Percentiles rank a stretch among this genome's conserved stretches.
These are phyloP conservation scores for Limnanthes douglasii DNA, from an alignment of 345 rosid genomes.

Conservation along the genomic window DNA sequence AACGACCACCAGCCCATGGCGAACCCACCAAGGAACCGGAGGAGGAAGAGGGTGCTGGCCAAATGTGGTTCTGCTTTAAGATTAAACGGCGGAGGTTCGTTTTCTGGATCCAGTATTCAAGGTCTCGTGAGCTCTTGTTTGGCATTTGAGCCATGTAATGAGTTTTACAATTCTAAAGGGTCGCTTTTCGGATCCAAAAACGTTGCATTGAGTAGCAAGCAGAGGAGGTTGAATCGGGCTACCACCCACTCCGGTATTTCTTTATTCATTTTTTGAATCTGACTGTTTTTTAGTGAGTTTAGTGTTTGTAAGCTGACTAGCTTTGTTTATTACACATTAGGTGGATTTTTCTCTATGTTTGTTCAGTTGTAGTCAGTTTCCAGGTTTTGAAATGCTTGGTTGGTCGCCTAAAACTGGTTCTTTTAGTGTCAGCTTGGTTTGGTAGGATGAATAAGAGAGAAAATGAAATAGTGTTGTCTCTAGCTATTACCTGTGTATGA, in stretches of 20 bases:
- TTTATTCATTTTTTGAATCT: too few species aligned
- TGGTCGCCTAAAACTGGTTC: not conserved
- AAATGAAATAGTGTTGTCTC: too few species aligned
- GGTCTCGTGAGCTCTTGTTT: constrained; percentile 8
- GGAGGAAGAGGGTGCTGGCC: not conserved
- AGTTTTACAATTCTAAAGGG: constrained; percentile 26
- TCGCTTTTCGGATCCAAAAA: too few species aligned
- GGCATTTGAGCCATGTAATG: constrained; percentile 56
- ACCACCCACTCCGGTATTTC: constrained; percentile 31
- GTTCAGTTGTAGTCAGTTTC: not conserved
- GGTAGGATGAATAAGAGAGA: too few species aligned
- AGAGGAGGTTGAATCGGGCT: constrained; percentile 24
- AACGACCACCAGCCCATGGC: not conserved
- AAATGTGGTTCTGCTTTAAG: not conserved
- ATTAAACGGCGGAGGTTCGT: too few species aligned
- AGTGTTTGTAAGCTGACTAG: constrained; percentile 4
- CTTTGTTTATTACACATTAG: too few species aligned
- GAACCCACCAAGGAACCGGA: too few species aligned
- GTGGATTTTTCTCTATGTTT: not conserved
- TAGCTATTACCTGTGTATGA: too few species aligned
- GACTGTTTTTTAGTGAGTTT: not conserved
- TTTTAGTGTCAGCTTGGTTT: too few species aligned
- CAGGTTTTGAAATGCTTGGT: not conserved
- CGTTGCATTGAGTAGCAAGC: too few species aligned
- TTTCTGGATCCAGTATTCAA: constrained; percentile 8